Evolutionary conservation across 2,329 filamentous ascomycete species (phyloP).

Genomic region (Epichloe baconii): DNA sequence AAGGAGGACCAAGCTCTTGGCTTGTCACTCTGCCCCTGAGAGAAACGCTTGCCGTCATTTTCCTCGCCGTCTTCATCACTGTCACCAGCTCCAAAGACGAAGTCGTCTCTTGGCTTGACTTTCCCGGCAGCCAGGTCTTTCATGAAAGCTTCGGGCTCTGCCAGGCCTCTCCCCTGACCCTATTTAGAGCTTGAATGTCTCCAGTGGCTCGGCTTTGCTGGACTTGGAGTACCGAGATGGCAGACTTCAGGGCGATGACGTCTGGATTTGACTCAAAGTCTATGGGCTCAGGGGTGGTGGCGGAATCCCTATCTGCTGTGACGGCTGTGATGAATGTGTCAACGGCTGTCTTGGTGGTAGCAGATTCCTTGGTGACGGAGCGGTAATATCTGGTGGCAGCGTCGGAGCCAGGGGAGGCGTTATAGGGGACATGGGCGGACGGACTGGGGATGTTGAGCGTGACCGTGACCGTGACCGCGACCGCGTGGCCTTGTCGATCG

Average conservation of each 20-base stretch:
- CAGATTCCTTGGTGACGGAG: conserved; percentile 5
- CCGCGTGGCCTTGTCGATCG: conserved; percentile 14
- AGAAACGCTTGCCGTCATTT: conserved; percentile 15
- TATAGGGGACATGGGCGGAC: conserved; percentile 41
- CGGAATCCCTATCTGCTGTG: conserved; percentile 24
- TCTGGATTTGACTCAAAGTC: conserved; percentile 62
- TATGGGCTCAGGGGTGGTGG: conserved; percentile 40
- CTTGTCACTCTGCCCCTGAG: conserved; percentile 10
- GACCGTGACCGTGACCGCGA: conserved; percentile 14
- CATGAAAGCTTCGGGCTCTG: conserved; percentile 59
- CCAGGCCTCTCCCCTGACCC: conserved; percentile 58
- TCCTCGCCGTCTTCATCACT: conserved; percentile 18
- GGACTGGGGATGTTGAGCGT: conserved; percentile 30
- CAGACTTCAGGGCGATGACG: conserved; percentile 72
- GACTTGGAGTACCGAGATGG: conserved; percentile 75
- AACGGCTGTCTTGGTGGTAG: conserved; percentile 23
- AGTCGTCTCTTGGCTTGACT: conserved; percentile 24
- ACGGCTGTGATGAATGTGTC: conserved; percentile 30
- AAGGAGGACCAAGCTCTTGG: conserved; percentile 45
- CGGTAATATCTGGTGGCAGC: conserved; percentile 13
- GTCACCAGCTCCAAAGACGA: conserved; percentile 11
- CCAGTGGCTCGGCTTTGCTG: conserved; percentile 66
- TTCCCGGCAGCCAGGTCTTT: conserved; percentile 52
- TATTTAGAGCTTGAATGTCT: conserved; percentile 59
- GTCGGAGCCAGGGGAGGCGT: conserved; percentile 34